Evolutionary conservation across 108 stramenopile genomes (phyloP), one percentile per base, ranked within the genome.

Genomic region (Pseudonitzschia pungens): DNA sequence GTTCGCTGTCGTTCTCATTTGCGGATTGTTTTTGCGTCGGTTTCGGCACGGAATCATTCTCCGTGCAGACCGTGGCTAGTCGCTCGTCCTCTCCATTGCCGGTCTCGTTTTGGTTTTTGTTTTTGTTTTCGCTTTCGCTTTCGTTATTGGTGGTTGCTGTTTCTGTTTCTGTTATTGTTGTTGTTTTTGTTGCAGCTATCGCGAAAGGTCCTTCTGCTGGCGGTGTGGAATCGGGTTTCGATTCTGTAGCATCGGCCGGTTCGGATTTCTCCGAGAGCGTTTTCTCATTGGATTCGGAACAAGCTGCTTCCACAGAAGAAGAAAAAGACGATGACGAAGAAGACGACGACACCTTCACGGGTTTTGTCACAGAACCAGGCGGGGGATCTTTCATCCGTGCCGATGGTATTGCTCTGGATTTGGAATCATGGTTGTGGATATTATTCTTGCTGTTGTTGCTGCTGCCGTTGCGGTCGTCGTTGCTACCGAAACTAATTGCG

Each of bases 371-470:
- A 14, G 67, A 27, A 14, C 14, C 24, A 9, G 57, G 10, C 57
- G 57, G 57, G 27, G 57, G 57, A 31, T 58, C 57, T 58, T 58
- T 58, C 27, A 58, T 21, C 29, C 6, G 57, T 58, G 26, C 29
- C 26, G 45, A 4, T 8, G 45, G 9, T 48, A 12, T 6, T 10
- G 10, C n/a, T 54, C 15, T 24, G 53, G 10, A 33, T 69, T 55
- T 56, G 27, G 67, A 44, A n/a, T 24, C 18, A 29, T 64, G 11
- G 32, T 20, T 16, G 20, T 64, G 5, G 32, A 15, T 29, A 26
- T 36, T 66, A 28, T 11, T 27, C 12, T 53, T 73, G 32, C 65
- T 56, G 43, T 48, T 72, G 44, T n/a, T 77, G 44, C 24, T 72
- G 64, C 21, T 51, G 41, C 15, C 66, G 66, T 40, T 45, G 10